Conservation (phyloP, 345 rosid genomes). For the Gossypium sturtianum region DNA sequence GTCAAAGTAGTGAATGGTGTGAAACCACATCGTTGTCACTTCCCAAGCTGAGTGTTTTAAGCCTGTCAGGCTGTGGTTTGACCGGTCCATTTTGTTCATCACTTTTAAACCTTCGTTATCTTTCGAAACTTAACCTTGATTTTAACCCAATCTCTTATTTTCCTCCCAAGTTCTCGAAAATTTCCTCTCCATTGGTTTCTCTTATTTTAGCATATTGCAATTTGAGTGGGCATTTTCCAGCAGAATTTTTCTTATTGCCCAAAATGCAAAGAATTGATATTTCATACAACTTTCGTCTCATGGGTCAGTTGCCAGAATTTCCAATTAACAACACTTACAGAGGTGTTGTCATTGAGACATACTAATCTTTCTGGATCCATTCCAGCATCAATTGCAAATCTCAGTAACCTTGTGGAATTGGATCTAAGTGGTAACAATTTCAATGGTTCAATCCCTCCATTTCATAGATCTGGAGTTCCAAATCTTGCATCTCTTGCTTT, state of each 20-base stretch:
- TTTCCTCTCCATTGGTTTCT: too few relatives aligned
- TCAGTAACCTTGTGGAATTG: neutral
- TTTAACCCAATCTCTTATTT: too few relatives aligned
- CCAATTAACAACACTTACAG: too few relatives aligned
- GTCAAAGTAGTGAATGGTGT: neutral
- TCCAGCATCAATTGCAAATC: slow-evolving; percentile 5
- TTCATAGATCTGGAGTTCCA: slow-evolving; percentile 7
- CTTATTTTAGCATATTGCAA: neutral
- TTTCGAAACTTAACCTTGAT: too few relatives aligned
- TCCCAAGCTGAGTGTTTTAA: neutral
- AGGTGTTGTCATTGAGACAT: too few relatives aligned
- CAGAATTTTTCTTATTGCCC: neutral
- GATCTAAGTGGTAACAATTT: neutral
- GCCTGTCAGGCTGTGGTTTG: neutral
- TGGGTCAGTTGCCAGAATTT: neutral
- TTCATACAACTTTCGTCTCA: fast-evolving
- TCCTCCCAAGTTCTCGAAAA: too few relatives aligned
- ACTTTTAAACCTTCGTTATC: too few relatives aligned
- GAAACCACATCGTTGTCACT: neutral
- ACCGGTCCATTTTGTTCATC: too few relatives aligned
- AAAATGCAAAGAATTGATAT: neutral
- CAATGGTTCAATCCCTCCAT: neutral
- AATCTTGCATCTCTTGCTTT: neutral
- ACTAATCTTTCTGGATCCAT: neutral
- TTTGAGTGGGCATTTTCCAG: neutral